Conservation (phyloP, 2,329 filamentous ascomycete species). For the Microsporum audouinii region DNA sequence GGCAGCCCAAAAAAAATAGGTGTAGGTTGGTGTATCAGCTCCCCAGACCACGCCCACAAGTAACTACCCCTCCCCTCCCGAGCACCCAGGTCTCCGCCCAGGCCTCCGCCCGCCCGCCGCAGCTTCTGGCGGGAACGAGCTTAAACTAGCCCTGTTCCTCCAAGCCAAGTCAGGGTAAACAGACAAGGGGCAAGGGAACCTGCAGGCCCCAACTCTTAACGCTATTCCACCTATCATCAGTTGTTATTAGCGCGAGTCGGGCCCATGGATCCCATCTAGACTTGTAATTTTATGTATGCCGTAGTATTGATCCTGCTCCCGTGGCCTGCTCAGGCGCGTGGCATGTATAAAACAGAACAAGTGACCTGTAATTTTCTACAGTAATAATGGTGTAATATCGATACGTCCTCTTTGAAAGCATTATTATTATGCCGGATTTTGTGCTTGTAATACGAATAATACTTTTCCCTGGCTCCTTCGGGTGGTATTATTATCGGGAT, state of each 20-base stretch:
- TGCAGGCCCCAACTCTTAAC: neutral
- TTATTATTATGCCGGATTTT: neutral
- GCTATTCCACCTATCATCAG: slow-evolving; percentile 2
- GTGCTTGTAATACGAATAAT: slow-evolving; percentile 3
- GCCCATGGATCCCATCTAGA: slow-evolving; percentile 3
- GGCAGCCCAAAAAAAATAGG: neutral
- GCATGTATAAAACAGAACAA: neutral
- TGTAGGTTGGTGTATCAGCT: neutral
- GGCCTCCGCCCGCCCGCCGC: neutral
- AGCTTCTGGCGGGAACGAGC: neutral
- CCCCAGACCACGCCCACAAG: neutral
- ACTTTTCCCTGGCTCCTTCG: neutral
- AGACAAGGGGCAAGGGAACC: slow-evolving; percentile 4
- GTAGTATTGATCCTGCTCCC: neutral
- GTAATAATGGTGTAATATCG: neutral
- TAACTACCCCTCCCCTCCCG: neutral
- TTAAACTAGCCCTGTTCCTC: neutral
- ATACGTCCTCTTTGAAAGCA: neutral
- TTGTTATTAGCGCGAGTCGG: neutral
- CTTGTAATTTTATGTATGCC: slow-evolving; percentile 4
- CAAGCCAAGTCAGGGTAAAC: neutral
- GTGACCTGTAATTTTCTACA: neutral
- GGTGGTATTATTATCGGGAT: neutral
- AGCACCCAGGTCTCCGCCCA: neutral
- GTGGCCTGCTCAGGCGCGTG: neutral